phyloP scores from a whole-genome alignment of 2,329 filamentous ascomycete species.

The Exophiala spinifera region DNA sequence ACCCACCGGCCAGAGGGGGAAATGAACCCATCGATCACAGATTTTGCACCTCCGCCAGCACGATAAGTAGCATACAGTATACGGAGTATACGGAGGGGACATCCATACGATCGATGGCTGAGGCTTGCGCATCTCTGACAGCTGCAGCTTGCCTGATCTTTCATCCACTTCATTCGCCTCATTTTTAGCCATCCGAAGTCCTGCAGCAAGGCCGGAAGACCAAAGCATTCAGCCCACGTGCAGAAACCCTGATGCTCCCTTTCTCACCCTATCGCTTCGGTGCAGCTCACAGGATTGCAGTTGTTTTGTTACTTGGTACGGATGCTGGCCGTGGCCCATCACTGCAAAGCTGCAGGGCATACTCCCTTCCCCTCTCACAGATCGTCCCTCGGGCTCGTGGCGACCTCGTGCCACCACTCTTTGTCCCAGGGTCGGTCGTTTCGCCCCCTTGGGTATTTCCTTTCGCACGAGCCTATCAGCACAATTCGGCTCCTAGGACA shows the following conservation, averaged over 20 bases:
- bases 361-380: background rate
- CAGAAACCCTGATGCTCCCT: background rate
- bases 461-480: background rate
- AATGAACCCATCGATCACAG: no score
- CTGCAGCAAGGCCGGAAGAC: background rate
- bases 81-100: no score
- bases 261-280: background rate
- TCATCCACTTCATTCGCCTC: no score
- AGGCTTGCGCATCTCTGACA: background rate
- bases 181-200: background rate
- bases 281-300: background rate
- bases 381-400: slow-evolving; percentile 2
- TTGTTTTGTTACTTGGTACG: no score
- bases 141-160: background rate
- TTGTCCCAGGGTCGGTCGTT: background rate
- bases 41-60: no score
- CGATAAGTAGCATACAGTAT: no score
- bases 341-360: no score
- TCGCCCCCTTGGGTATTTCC: background rate
- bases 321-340: no score
- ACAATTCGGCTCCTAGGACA: background rate
- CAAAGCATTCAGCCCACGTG: background rate
- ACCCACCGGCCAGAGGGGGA: no score
- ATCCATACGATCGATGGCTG: background rate
- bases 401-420: background rate